Base-by-base conservation (phyloP, 1,284 basidiomycete species). In the Erythrobasidium hasegawianum region DNA sequence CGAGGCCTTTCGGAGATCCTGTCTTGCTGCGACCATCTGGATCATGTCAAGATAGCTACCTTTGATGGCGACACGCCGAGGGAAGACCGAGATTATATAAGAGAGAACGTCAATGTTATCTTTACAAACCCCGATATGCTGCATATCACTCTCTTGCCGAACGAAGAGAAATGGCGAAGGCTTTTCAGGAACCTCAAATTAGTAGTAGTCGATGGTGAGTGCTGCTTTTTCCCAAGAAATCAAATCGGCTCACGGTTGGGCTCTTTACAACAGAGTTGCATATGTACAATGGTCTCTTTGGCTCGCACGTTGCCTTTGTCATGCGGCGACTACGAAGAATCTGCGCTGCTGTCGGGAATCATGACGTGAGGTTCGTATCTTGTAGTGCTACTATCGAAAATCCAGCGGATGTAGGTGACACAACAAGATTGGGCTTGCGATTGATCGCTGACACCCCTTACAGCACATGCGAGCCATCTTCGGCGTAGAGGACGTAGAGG, bases 1-100 rank as follows among this genome's bases (percentile, higher is more conserved):
- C 77, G 79, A 2, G 85, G 87, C 0, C 76, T 92, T 45, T 83
- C 87, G 65, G 83, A 86, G 59, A 75, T 95, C 4, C 73, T 94
- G 0, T 80, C 74, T 65, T 80, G 81, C 9, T 87, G 84, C 75
- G 81, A 84, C 0, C 83, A 84, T 3, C 80, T 91, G 11, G 82
- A 83, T 67, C 80, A 86, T 59, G 77, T 87, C 45, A 81, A 81
- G 59, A 83, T 91, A 8, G 84, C 85, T 1, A 93, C 88, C 0
- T 95, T 92, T 75, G 91, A 95, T 71, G 91, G 91, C 0, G 91
- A 95, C 74, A 94, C 92, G 0, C 84, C 87, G 0, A 82, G 83
- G 73, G 87, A 89, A 9, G 72, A 78, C 47, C 74, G 79, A 11
- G 72, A 74, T 29, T 75, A 74, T 47, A 77, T 80, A 11, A 74